Base-by-base conservation (phyloP, 164 flowering plant species). In the Vitis rupestris region DNA sequence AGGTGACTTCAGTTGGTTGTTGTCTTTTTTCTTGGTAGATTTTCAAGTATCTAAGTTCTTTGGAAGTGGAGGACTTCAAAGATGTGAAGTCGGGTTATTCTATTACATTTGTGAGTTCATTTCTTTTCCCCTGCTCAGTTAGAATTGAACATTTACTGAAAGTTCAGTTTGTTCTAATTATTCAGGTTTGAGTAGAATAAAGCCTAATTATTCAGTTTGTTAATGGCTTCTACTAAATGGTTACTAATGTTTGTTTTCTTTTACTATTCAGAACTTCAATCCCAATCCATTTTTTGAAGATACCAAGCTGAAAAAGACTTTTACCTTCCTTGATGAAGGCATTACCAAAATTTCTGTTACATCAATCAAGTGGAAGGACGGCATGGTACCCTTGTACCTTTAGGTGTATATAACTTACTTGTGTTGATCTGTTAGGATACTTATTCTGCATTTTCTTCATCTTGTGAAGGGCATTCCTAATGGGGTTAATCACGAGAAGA, bases 61-160 rank as follows among this genome's bases (percentile, higher is more conserved):
- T 94, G 51, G 95, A 94, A 62, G 98, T 94, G 59, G 92, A 84
- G 73, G 97, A 94, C 72, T 86, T 71, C 53, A 89, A 90, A 68
- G 94, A 92, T 77, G 87, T 89, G 67, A 89, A 90, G 74, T 87
- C 92, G 4, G 98, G 97, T 31, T 94, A 90, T 71, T 79, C 93
- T 8, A 88, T 94, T 17, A 76, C 97, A 29, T 89, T 94, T 79
- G 98, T 94, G 70, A 89, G 98, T 82, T 55, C 70, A 29, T 70
- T 59, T 12, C 17, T 49, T 47, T 30, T 44, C 60, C 50, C 0
- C 14, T 47, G 10, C 30, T 37, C 13, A 17, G 19, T 9, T 57
- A 14, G 13, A 15, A 23, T 27, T 27, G 59, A 17, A 19, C 29
- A 16, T 9, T 57, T 57, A 16, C 19, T 13, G 16, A 9, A 57